phyloP scores from a whole-genome alignment of 192 early-diverging fungal genomes.

The Borealophlyctis nickersoniae region DNA sequence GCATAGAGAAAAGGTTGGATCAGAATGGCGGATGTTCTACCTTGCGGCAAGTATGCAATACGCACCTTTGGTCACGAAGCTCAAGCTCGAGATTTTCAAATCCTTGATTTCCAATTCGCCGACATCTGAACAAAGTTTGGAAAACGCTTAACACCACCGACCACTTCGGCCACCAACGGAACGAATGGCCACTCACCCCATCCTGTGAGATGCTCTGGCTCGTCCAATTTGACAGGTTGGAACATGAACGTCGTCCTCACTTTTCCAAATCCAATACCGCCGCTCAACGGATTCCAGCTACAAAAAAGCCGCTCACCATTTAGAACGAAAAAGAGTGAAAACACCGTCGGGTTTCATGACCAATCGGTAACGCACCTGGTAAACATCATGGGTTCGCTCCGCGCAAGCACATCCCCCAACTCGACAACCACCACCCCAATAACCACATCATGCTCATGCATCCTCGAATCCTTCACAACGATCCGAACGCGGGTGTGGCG shows the following conservation, averaged over 20 bases:
- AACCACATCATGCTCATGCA: constrained; percentile 27
- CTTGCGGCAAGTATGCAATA: too few relatives aligned
- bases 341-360: too few relatives aligned
- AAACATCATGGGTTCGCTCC: constrained; percentile 15
- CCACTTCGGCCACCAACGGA: too few relatives aligned
- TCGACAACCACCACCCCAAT: constrained; percentile 22
- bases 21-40: too few relatives aligned
- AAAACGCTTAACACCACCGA: too few relatives aligned
- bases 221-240: constrained; percentile 21
- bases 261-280: constrained; percentile 28
- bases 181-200: background rate
- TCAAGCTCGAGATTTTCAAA: constrained; percentile 9
- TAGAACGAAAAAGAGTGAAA: too few relatives aligned
- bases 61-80: background rate
- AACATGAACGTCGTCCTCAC: constrained; percentile 20
- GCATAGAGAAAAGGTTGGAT: too few relatives aligned
- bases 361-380: too few relatives aligned
- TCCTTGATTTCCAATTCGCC: constrained; percentile 23
- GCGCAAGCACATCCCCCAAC: constrained; percentile 17
- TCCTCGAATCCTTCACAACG: constrained; percentile 23
- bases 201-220: constrained; percentile 22
- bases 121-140: background rate
- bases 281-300: constrained; percentile 18
- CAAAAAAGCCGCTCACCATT: too few relatives aligned
- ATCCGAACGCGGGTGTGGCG: constrained; percentile 14